phyloP scores from a whole-genome alignment of 768 basidiomycete species.

The Coprinopsis marcescibilis region DNA sequence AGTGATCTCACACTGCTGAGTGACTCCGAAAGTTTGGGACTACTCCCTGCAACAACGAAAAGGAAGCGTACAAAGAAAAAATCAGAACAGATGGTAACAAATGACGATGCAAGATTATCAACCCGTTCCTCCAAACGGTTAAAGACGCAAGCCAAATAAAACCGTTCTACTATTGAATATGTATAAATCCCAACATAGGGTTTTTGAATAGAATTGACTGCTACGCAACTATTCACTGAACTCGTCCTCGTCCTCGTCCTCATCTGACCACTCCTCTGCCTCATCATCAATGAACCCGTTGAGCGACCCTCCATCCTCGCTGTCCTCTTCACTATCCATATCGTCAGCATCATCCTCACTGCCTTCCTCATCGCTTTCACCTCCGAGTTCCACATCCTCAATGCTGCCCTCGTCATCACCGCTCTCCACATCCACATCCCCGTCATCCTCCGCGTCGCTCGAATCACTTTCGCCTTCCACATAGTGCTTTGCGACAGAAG shows the following conservation, averaged over 20 bases:
- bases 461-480: constrained; percentile 76
- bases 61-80: not conserved
- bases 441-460: constrained; percentile 47
- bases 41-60: no score
- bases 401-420: constrained; percentile 69
- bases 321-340: constrained; percentile 37
- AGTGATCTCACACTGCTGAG: constrained; percentile 4
- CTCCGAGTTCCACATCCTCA: constrained; percentile 73
- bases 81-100: not conserved
- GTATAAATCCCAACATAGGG: not conserved
- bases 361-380: constrained; percentile 50
- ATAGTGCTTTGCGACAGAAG: constrained; percentile 42
- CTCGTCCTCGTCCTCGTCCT: constrained; percentile 42
- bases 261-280: constrained; percentile 51
- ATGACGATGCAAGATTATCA: not conserved
- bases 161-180: not conserved
- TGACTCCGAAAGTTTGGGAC: no score
- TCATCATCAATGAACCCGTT: constrained; percentile 61
- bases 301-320: constrained; percentile 32
- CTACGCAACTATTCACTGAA: constrained; percentile 42
- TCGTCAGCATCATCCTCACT: constrained; percentile 42
- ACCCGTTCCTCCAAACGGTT: not conserved
- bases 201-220: no score
- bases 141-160: not conserved
- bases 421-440: constrained; percentile 58